Evolutionary conservation across 2,329 filamentous ascomycete species (phyloP).

Genomic region (Chrysoporthe deuterocubensis): DNA sequence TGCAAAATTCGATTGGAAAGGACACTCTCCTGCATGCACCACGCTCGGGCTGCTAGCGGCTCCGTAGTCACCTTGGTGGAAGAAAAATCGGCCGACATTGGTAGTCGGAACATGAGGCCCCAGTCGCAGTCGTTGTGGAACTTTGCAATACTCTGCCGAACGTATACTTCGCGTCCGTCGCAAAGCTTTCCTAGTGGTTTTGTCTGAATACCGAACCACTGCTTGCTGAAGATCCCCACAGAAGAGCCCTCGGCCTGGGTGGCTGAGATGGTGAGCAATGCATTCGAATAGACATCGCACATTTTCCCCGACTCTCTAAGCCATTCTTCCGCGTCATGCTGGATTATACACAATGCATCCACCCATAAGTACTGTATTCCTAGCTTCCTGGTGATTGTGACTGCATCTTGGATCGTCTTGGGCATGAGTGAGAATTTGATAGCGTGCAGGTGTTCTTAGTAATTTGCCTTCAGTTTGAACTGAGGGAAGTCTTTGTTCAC

Average conservation of each 20-base stretch:
- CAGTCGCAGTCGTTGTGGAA: conserved; percentile 13
- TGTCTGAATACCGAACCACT: conserved; percentile 6
- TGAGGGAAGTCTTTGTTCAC: conserved; percentile 1
- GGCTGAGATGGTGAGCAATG: conserved; percentile 18
- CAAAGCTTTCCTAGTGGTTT: conserved; percentile 29
- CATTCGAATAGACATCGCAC: conserved; percentile 19
- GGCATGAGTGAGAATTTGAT: conserved; percentile 13
- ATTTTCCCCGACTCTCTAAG: conserved; percentile 22
- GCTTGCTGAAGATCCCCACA: conserved; percentile 12
- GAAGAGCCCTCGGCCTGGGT: conserved; percentile 9
- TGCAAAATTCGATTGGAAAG: conserved; percentile 18
- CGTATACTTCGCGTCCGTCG: conserved; percentile 4
- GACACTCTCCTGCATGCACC: conserved; percentile 17
- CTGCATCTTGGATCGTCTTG: conserved; percentile 16
- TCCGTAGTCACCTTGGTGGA: background rate
- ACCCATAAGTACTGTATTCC: conserved; percentile 34
- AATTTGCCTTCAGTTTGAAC: conserved; percentile 7
- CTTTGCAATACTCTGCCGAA: conserved; percentile 1
- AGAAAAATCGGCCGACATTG: conserved; percentile 1
- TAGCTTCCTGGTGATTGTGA: conserved; percentile 23
- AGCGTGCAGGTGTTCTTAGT: background rate
- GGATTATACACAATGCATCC: conserved; percentile 35
- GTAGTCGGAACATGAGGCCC: conserved; percentile 12
- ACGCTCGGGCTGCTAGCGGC: conserved; percentile 7
- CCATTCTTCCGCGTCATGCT: conserved; percentile 31